These are phyloP conservation scores for Fusarium bulbicola DNA, from an alignment of 2,329 filamentous ascomycete genomes.

Conservation along the genomic window DNA sequence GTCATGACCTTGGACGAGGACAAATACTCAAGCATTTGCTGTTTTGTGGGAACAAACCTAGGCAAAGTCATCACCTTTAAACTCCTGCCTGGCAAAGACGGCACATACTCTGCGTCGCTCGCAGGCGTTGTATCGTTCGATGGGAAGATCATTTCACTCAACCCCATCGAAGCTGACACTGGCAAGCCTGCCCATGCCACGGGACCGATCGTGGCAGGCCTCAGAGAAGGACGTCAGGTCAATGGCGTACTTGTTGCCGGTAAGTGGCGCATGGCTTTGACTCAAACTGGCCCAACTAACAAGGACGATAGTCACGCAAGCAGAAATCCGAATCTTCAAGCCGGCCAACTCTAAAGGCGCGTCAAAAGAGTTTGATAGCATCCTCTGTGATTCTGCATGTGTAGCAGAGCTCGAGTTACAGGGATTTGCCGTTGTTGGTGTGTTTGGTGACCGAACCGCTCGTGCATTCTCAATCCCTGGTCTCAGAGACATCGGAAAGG, in stretches of 20 bases:
- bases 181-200: conserved; percentile 81
- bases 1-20: conserved; percentile 95
- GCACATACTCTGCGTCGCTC: conserved; percentile 74
- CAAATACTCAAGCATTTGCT: conserved; percentile 91
- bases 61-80: conserved; percentile 92
- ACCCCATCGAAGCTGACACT: conserved; percentile 80
- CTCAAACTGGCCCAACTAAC: conserved; percentile 37
- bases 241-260: conserved; percentile 83
- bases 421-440: conserved; percentile 80
- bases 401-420: conserved; percentile 79
- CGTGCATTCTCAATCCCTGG: conserved; percentile 88
- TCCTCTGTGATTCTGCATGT: conserved; percentile 80
- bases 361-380: conserved; percentile 86
- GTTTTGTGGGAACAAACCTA: conserved; percentile 87
- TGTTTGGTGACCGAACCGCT: conserved; percentile 84
- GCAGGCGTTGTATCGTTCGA: conserved; percentile 75
- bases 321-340: conserved; percentile 87
- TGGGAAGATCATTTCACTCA: conserved; percentile 77
- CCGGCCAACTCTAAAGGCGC: conserved; percentile 89
- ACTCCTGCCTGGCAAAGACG: conserved; percentile 77
- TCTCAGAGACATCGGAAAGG: conserved; percentile 81
- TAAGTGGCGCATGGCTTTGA: conserved; percentile 48
- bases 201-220: conserved; percentile 75
- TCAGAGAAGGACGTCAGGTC: conserved; percentile 78
- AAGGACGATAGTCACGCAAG: conserved; percentile 63